These are phyloP conservation scores for Periconia sp. DNA, from an alignment of 2,329 filamentous ascomycete species.

Conservation along the genomic window DNA sequence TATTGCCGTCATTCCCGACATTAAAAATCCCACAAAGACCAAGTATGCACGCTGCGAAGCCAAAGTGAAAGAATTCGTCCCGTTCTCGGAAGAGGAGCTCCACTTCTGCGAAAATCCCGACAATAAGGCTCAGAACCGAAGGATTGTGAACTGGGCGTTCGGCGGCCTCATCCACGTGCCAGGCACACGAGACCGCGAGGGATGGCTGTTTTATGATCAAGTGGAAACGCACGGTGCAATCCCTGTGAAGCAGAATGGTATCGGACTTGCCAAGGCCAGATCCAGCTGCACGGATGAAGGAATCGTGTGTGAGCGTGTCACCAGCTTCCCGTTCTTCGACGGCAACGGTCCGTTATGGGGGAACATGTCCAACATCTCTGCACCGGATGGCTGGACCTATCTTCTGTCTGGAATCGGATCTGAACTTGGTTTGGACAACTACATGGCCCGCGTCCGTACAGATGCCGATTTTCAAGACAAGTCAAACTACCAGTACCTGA, in stretches of 20 bases:
- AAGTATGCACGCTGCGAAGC: constrained; percentile 2
- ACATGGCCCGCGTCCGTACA: constrained; percentile 13
- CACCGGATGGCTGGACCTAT: constrained; percentile 13
- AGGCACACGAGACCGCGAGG: constrained; percentile 3
- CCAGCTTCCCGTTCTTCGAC: constrained; percentile 8
- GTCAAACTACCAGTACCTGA: constrained; percentile 8
- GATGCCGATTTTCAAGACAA: constrained; percentile 7
- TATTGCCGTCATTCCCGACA: constrained; percentile 9
- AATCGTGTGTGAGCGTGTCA: constrained; percentile 9
- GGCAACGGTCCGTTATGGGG: constrained; percentile 11
- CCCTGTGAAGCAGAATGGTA: constrained; percentile 5
- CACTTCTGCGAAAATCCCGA: constrained; percentile 5
- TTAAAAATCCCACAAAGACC: constrained; percentile 9
- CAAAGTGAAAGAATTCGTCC: constrained; percentile 12
- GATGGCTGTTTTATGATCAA: constrained; percentile 13
- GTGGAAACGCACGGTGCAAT: constrained; percentile 10
- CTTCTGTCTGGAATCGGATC: constrained; percentile 6
- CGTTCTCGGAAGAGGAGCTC: constrained; percentile 4
- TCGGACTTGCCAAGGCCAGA: constrained; percentile 10
- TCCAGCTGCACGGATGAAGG: neutral
- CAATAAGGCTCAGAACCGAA: constrained; percentile 8
- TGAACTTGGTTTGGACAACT: constrained; percentile 14
- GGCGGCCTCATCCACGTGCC: constrained; percentile 13
- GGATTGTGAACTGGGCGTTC: constrained; percentile 14
- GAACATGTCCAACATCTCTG: constrained; percentile 11